phyloP scores from a whole-genome alignment of 306 rosid genomes.

The Lagenaria siceraria region DNA sequence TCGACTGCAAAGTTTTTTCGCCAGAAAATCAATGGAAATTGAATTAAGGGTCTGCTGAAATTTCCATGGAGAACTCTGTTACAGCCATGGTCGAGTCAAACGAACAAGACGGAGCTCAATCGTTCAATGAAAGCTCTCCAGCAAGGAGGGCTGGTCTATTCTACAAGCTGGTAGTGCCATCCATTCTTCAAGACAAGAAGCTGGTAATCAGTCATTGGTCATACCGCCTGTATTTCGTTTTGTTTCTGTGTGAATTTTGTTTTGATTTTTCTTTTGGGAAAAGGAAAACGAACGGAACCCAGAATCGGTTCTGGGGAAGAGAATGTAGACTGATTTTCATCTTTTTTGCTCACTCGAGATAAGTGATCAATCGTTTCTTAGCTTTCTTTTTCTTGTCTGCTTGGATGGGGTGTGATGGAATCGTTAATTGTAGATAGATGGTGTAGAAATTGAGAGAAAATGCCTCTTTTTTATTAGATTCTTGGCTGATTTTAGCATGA shows the following conservation, averaged over 20 bases:
- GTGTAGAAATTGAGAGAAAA: not conserved
- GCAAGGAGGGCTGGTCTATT: constrained; percentile 3
- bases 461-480: not conserved
- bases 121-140: not conserved
- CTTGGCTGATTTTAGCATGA: not conserved
- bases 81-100: not conserved
- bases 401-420: not conserved
- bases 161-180: constrained; percentile 2
- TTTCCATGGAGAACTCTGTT: not conserved
- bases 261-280: not conserved
- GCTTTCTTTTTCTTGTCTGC: not conserved
- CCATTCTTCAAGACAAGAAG: constrained; percentile 15
- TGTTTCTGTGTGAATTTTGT: not conserved
- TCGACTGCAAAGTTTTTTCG: not conserved
- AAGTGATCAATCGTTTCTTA: not conserved
- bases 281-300: not conserved
- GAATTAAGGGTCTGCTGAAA: not conserved
- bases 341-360: not conserved
- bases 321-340: not conserved
- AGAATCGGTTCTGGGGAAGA: not conserved
- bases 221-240: not conserved
- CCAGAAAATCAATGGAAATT: constrained; percentile 3
- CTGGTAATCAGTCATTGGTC: not conserved
- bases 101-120: not conserved
- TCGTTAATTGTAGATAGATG: not conserved